Evolutionary conservation across 352 stramenopile species (phyloP).

Genomic region (Globisporangium sylvaticum): DNA sequence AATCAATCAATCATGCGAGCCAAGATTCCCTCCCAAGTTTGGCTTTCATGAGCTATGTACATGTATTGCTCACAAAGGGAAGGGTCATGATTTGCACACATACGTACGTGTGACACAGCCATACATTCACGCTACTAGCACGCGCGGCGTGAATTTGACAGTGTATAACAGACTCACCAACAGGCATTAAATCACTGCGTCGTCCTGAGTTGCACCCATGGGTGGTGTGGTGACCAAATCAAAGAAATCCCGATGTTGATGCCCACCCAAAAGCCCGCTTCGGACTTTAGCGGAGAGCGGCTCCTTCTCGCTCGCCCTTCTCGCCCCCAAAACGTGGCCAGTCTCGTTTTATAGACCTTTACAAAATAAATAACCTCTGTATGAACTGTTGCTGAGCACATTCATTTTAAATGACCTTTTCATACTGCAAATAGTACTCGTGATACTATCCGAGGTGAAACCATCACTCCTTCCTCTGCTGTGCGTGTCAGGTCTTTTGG

Average conservation of each 20-base stretch:
- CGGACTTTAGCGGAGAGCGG: constrained; percentile 2
- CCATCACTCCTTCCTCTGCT: background rate
- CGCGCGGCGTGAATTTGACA: too few species aligned
- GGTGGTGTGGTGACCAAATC: background rate
- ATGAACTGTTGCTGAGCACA: background rate
- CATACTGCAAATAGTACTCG: background rate
- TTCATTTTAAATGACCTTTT: background rate
- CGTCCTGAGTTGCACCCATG: background rate
- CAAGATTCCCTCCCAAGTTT: background rate
- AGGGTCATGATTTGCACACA: background rate
- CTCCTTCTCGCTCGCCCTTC: background rate
- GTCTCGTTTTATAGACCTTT: background rate
- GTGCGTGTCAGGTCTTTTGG: constrained; percentile 2
- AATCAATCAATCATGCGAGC: background rate
- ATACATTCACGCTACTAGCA: background rate
- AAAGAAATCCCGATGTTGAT: constrained; percentile 1
- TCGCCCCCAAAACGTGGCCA: background rate
- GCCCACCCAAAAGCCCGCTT: background rate
- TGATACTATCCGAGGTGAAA: background rate
- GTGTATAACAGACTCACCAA: background rate
- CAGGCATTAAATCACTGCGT: background rate
- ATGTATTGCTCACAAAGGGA: background rate
- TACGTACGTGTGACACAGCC: background rate
- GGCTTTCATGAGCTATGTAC: too few species aligned
- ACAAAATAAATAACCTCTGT: background rate